Conservation (phyloP, 1,284 basidiomycete genomes). For the Sanghuangporus baumii region DNA sequence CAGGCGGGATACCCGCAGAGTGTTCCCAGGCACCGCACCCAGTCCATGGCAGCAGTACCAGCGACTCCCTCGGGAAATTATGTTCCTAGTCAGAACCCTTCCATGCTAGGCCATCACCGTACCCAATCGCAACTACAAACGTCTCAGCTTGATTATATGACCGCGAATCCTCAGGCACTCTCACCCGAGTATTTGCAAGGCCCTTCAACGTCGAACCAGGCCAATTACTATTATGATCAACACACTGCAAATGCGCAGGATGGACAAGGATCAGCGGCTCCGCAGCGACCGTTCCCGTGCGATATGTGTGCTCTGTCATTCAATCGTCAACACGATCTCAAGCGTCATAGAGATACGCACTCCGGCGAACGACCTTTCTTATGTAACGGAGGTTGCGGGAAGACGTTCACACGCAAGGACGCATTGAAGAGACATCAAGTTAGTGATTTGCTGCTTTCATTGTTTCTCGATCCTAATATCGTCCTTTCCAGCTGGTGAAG, state of each 20-base stretch:
- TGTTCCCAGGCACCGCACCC: constrained; percentile 11
- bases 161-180: background rate
- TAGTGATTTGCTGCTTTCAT: constrained; percentile 21
- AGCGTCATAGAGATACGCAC: constrained; percentile 75
- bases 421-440: constrained; percentile 78
- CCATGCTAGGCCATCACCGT: constrained; percentile 5
- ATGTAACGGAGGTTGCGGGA: constrained; percentile 76
- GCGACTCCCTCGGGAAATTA: constrained; percentile 5
- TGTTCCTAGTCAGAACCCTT: constrained; percentile 3
- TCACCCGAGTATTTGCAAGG: constrained; percentile 4
- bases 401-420: constrained; percentile 79
- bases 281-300: constrained; percentile 67
- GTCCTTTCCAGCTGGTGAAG: constrained; percentile 57
- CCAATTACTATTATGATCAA: constrained; percentile 11
- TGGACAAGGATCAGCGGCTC: constrained; percentile 57
- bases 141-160: constrained; percentile 3
- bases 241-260: constrained; percentile 1
- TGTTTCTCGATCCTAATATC: constrained; percentile 19
- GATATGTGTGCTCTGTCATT: constrained; percentile 77
- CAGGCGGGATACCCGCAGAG: constrained; percentile 5
- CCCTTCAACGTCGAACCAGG: constrained; percentile 1
- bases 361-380: constrained; percentile 75
- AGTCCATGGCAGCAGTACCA: constrained; percentile 5
- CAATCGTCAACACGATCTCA: constrained; percentile 76
- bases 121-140: constrained; percentile 4